Evolutionary conservation across 768 basidiomycete genomes (phyloP).

Genomic region (Cystobasidium tubakii): DNA sequence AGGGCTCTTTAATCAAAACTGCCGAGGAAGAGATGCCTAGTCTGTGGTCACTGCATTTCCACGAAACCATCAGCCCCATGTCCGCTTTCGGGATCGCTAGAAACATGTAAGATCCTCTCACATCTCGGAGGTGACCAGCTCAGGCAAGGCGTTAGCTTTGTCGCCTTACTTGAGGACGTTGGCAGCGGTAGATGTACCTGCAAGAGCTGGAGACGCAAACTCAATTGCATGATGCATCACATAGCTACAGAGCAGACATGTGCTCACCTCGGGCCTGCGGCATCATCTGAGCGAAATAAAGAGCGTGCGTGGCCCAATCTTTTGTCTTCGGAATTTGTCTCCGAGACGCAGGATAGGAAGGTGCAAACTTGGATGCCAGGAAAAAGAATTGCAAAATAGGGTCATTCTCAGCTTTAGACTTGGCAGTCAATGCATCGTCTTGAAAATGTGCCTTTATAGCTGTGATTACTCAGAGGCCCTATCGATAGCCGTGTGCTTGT

Average conservation of each 20-base stretch:
- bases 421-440: neutral
- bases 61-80: too few species aligned
- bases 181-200: constrained; percentile 18
- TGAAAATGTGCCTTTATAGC: constrained; percentile 9
- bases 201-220: neutral
- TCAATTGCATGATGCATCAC: neutral
- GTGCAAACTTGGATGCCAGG: constrained; percentile 17
- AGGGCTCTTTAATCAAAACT: neutral
- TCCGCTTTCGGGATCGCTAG: too few species aligned
- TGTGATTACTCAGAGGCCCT: too few species aligned
- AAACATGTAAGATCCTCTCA: neutral
- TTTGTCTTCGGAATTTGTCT: neutral
- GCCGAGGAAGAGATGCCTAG: neutral
- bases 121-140: neutral
- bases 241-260: too few species aligned
- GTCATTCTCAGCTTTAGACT: neutral
- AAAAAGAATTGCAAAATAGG: constrained; percentile 23
- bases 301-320: neutral
- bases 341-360: neutral
- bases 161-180: constrained; percentile 25
- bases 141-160: constrained; percentile 34
- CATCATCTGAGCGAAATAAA: neutral
- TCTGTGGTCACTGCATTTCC: constrained; percentile 19
- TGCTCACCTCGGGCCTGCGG: neutral
- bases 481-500: too few species aligned